Evolutionary conservation across 768 basidiomycete species (phyloP), one percentile per base, ranked within the genome.

Genomic region (Suillus bovinus): DNA sequence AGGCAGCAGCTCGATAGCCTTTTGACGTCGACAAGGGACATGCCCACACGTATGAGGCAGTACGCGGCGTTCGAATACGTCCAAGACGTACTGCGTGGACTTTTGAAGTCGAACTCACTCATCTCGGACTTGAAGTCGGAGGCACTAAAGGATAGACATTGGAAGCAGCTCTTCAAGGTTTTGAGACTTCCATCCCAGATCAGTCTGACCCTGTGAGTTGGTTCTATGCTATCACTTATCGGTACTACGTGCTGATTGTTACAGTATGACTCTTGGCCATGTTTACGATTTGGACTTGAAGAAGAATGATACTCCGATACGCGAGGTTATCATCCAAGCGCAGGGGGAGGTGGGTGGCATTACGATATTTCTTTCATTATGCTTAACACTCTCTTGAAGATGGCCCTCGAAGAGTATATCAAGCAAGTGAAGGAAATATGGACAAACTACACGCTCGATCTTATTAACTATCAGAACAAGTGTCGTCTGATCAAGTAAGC

Each of bases 21-120:
- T 52, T 77, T 99, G 58, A 81, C 85, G 29, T 94, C 94, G n/a
- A 98, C 96, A 27, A 93, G 95, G 79, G 96, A 99, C 54, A 98
- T 99, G 96, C 97, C 97, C 1, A 96, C 93, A 41, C 83, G 96
- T 64, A 99, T 99, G 97, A 86, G 97, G 59, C 97, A 99, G 72
- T 99, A 99, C 74, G 93, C 95, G 10, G 97, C 97, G 0, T 99
- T 98, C 71, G 97, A 99, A 80, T 96, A 93, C 73, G 94, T 99
- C 2, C 96, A 99, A 71, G 96, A 99, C 47, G 84, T 89, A 24
- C 81, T 99, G 59, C 85, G 90, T 50, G 86, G 88, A 14, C 80
- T 95, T 54, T 83, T 98, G 66, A 99, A 97, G 78, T 88, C 91
- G 41, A 99, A 99, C 73, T 73, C 88, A 0, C 79, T 97, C 66